Conservation (phyloP, 495 filamentous ascomycete genomes). For the Filosporella fistucella region DNA sequence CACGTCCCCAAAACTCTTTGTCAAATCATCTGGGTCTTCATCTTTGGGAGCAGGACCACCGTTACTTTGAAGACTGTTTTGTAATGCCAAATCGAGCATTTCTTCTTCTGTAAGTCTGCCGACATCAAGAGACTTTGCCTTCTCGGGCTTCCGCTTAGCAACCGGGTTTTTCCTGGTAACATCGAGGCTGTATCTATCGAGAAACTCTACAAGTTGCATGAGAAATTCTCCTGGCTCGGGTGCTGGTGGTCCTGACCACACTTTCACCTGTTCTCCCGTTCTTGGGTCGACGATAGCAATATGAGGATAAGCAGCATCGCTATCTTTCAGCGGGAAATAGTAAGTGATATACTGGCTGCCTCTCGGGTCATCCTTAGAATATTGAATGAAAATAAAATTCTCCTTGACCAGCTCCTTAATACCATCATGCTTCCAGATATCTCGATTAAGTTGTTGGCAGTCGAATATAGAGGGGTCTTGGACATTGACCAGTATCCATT, state of each 20-base stretch:
- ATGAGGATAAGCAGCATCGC: slow-evolving; percentile 74
- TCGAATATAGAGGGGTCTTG: slow-evolving; percentile 89
- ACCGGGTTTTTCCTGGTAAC: slow-evolving; percentile 89
- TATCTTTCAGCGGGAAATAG: slow-evolving; percentile 73
- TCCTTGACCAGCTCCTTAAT: slow-evolving; percentile 78
- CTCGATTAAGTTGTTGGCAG: slow-evolving; percentile 88
- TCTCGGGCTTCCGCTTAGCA: slow-evolving; percentile 69
- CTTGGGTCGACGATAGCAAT: slow-evolving; percentile 94
- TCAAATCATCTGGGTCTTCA: slow-evolving; percentile 80
- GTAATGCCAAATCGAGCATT: slow-evolving; percentile 88
- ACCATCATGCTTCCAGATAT: slow-evolving; percentile 84
- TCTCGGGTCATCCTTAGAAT: slow-evolving; percentile 70
- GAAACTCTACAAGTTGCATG: slow-evolving; percentile 87
- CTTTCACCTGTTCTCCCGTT: slow-evolving; percentile 95
- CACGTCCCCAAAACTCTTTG: slow-evolving; percentile 57
- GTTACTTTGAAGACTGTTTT: slow-evolving; percentile 66
- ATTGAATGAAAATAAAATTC: slow-evolving; percentile 95
- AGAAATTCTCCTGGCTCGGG: slow-evolving; percentile 77
- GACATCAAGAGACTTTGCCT: slow-evolving; percentile 63
- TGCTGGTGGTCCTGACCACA: slow-evolving; percentile 83
- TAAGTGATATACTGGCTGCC: slow-evolving; percentile 80
- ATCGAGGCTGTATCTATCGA: slow-evolving; percentile 89
- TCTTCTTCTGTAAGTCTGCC: slow-evolving; percentile 94
- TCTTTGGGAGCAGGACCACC: slow-evolving; percentile 29
- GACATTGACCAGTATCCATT: slow-evolving; percentile 93